Evolutionary conservation across 345 rosid species (phyloP).

Genomic region (Reutealis trisperma): DNA sequence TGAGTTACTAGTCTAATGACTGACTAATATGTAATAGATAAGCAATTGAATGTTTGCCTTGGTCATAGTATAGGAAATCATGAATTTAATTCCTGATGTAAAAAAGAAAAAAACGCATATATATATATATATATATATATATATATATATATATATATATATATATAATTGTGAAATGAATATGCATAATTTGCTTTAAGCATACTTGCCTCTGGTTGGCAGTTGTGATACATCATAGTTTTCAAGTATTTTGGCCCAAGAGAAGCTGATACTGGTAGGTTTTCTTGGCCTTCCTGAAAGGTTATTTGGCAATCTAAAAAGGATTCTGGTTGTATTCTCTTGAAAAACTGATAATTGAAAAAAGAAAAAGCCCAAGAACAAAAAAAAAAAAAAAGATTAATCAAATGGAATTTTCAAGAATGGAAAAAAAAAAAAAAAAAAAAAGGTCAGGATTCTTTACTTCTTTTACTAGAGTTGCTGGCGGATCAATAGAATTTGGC

Average conservation of each 20-base stretch:
- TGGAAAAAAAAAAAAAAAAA: too few species aligned
- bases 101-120: too few species aligned
- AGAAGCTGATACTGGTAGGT: neutral
- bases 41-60: too few species aligned
- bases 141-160: too few species aligned
- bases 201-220: neutral
- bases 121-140: too few species aligned
- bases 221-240: neutral
- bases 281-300: neutral
- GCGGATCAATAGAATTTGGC: conserved; percentile 35
- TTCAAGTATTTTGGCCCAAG: neutral
- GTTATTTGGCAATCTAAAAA: neutral
- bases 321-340: neutral
- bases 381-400: neutral
- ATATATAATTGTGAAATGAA: too few species aligned
- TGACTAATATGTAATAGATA: too few species aligned
- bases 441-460: neutral
- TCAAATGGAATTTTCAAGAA: neutral
- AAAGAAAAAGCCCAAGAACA: neutral
- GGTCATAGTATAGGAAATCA: too few species aligned
- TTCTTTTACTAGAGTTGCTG: neutral
- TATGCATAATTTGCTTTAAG: too few species aligned
- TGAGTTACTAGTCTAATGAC: too few species aligned
- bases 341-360: neutral
- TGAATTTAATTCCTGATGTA: too few species aligned